Evolutionary conservation across 179 eudicot species (phyloP).

Genomic region (Silene coronaria): DNA sequence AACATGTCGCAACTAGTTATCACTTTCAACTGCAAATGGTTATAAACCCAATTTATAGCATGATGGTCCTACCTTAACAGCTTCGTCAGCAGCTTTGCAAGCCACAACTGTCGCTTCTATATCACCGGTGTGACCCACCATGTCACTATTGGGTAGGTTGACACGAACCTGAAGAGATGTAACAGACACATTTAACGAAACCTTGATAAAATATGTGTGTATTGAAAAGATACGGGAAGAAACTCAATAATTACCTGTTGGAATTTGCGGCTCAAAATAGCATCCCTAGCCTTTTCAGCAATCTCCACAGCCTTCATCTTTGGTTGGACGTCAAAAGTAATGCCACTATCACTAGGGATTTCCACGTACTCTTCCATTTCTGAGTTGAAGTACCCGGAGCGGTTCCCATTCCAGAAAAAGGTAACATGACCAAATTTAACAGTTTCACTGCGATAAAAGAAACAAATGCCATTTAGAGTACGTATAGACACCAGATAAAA

Average conservation of each 20-base stretch:
- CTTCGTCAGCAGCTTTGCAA: slow-evolving; percentile 90
- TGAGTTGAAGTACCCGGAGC: slow-evolving; percentile 71
- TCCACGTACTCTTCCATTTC: slow-evolving; percentile 90
- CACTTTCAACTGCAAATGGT: not conserved
- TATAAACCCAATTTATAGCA: not conserved
- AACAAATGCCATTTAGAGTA: not conserved
- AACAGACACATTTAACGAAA: not conserved
- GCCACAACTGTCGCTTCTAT: slow-evolving; percentile 66
- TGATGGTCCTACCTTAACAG: slow-evolving; percentile 64
- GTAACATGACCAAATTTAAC: slow-evolving; percentile 95
- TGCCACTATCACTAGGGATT: slow-evolving; percentile 80
- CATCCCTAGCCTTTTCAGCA: slow-evolving; percentile 83
- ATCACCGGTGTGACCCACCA: slow-evolving; percentile 95
- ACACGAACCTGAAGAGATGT: slow-evolving; percentile 58
- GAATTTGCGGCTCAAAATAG: slow-evolving; percentile 70
- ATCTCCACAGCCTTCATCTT: slow-evolving; percentile 87
- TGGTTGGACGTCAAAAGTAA: slow-evolving; percentile 68
- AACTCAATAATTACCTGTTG: slow-evolving; percentile 47
- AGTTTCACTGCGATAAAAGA: slow-evolving; percentile 54
- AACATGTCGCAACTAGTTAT: not conserved
- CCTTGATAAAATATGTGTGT: not conserved
- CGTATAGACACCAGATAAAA: not conserved
- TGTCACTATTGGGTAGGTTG: slow-evolving; percentile 80
- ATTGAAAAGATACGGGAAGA: not conserved
- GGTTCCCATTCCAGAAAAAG: slow-evolving; percentile 93